Base-by-base conservation (phyloP, 2,329 filamentous ascomycete genomes). In the Claviceps sp. region DNA sequence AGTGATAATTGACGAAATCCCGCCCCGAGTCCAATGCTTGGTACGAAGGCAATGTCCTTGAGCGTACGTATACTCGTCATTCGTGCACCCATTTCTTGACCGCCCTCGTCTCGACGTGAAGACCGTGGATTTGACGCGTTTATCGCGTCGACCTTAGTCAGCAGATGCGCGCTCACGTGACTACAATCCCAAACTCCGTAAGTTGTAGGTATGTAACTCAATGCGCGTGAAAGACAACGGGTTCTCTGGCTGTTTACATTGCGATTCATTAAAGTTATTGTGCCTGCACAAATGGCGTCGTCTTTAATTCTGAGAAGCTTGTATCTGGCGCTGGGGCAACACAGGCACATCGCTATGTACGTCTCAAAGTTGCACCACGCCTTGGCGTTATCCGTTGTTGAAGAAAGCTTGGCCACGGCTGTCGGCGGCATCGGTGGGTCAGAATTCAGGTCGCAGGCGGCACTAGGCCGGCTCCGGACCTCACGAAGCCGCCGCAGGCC, bases 71-170 rank as follows among this genome's bases (percentile, higher is more conserved):
- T 16, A 45, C 30, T 37, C 42, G 43, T 38, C 26, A 9, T 34
- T 22, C n/a, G 20, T 22, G 36, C 22, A 45, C 11, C 18, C 45
- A 20, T 36, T 30, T 20, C n/a, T 42, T 24, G 24, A 14, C 20
- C 20, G 4, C 22, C 22, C 18, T 18, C 38, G 36, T 43, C 16
- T 18, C 8, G 37, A 18, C 5, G 26, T 49, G 38, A 26, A 36
- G 48, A 43, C 38, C 20, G 50, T n/a, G 40, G 22, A 34, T 30
- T 44, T n/a, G 41, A 26, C 55, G 62, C 64, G 64, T 63, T 30
- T 30, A 59, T 52, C 65, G 65, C 60, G 61, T 66, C 24, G 50
- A 50, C 9, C 54, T 66, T 62, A 65, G 62, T 67, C 61, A 67
- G 57, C 64, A 26, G 43, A 55, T 57, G 55, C 57, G 56, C 49